A percentile compares a stretch with the other conserved stretches of the same genome.
Evolutionary conservation across 192 early-diverging fungal species (phyloP).

Genomic region (Linnemannia hyalina): DNA sequence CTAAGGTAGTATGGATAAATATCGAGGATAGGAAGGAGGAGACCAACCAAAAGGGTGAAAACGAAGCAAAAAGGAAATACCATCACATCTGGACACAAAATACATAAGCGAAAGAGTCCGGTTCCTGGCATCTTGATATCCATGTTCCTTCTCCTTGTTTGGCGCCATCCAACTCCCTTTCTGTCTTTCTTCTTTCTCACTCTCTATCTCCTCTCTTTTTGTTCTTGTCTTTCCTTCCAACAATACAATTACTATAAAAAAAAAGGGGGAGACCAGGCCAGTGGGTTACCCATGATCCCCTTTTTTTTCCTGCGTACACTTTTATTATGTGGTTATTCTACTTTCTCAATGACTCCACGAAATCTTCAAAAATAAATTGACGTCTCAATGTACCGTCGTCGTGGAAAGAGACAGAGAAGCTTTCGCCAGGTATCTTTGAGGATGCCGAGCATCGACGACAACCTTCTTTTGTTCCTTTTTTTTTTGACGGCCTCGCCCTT

Average conservation of each 20-base stretch:
- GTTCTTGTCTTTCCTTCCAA: too few species aligned
- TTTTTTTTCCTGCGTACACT: neutral
- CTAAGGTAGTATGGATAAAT: neutral
- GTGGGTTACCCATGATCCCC: neutral
- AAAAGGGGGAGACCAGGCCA: neutral
- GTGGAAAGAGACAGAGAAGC: neutral
- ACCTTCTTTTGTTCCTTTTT: neutral
- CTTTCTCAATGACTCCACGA: too few species aligned
- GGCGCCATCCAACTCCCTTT: neutral
- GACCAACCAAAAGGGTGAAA: neutral
- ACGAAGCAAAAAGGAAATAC: constrained; percentile 5
- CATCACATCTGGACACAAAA: neutral
- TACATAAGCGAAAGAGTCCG: neutral
- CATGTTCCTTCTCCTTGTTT: neutral
- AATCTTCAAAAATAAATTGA: too few species aligned
- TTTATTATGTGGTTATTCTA: neutral
- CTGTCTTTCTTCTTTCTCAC: neutral
- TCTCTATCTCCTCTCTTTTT: neutral
- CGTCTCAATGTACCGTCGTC: neutral
- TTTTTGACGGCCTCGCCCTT: neutral
- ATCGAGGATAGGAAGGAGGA: neutral
- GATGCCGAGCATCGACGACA: neutral
- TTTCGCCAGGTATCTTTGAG: neutral
- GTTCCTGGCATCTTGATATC: neutral
- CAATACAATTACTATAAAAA: neutral